phyloP scores from a whole-genome alignment of 345 rosid species.

The Syzygium grande region DNA sequence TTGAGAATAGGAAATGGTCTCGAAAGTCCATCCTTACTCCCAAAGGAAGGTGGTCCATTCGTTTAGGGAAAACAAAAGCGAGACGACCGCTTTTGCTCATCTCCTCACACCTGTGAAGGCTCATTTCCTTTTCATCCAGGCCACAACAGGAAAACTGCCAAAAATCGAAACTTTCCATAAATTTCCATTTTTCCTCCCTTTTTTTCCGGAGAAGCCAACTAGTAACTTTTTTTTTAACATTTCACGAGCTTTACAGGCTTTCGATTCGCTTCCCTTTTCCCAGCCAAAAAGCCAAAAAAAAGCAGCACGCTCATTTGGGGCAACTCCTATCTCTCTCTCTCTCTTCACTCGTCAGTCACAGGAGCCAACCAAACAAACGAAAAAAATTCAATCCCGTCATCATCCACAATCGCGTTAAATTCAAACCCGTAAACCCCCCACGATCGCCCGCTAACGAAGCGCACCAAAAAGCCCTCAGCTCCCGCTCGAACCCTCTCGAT shows the following conservation, averaged over 20 bases:
- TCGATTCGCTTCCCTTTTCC: neutral
- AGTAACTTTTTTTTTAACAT: neutral
- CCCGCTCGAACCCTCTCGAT: neutral
- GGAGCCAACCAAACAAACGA: neutral
- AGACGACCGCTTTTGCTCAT: neutral
- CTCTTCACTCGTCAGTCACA: neutral
- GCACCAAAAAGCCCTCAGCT: neutral
- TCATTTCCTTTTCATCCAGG: neutral
- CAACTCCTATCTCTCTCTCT: neutral
- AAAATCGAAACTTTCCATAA: neutral
- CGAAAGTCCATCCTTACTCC: neutral
- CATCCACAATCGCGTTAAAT: slow-evolving; percentile 1
- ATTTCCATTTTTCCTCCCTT: neutral
- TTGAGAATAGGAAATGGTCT: neutral
- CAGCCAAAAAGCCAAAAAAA: neutral
- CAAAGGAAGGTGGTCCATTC: neutral
- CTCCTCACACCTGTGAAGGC: neutral
- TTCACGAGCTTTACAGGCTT: neutral
- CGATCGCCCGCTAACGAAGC: slow-evolving; percentile 19
- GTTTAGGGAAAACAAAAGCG: neutral
- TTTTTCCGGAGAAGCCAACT: neutral
- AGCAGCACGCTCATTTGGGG: neutral
- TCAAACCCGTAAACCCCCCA: neutral
- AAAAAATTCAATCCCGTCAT: neutral
- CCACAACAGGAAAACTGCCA: neutral